Evolutionary conservation across 1,284 basidiomycete species (phyloP), one percentile per base, ranked within the genome.

Genomic region (Puccinia coronata): DNA sequence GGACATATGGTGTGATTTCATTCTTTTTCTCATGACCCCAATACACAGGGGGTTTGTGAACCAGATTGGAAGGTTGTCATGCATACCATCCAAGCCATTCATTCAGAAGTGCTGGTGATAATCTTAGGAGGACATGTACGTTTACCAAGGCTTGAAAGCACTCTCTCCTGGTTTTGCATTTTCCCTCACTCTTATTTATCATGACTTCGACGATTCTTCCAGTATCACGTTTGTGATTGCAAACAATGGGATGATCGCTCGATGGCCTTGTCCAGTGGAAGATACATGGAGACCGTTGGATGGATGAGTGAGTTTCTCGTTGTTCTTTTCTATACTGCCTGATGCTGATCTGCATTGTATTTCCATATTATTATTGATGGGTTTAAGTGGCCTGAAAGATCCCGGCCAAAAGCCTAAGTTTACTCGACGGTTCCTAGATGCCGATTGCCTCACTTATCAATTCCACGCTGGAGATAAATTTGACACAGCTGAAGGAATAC

Each of bases 281-380:
- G 92, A 34, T 95, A 94, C 86, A 92, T 95, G 91, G 93, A 95
- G 87, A 95, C 93, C 6, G 88, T 95, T 81, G 92, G 92, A 88
- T 85, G 83, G 88, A 86, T 87, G 78, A 82, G 83, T 79, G 39
- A 65, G 83, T 63, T 23, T 25, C 1, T 23, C 20, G 36, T 34
- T 20, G 41, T 65, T 41, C 61, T 36, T n/a, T 2, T 53, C 49
- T 41, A 47, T 3, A 9, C 41, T 67, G 16, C 1, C 2, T 16
- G 36, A n/a, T 67, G 14, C n/a, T 25, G 23, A 67, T 25, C 39
- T 53, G 4, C 12, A 28, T 59, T 59, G 20, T 20, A 1, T 39
- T 43, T 28, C 47, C 36, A 23, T 23, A 2, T 23, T 57, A 23
- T 57, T 83, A 81, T 39, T 83, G 34, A 70, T 36, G 53, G 82